Conservation (phyloP, 106 monocot genomes). For the Dendrobium nobile region DNA sequence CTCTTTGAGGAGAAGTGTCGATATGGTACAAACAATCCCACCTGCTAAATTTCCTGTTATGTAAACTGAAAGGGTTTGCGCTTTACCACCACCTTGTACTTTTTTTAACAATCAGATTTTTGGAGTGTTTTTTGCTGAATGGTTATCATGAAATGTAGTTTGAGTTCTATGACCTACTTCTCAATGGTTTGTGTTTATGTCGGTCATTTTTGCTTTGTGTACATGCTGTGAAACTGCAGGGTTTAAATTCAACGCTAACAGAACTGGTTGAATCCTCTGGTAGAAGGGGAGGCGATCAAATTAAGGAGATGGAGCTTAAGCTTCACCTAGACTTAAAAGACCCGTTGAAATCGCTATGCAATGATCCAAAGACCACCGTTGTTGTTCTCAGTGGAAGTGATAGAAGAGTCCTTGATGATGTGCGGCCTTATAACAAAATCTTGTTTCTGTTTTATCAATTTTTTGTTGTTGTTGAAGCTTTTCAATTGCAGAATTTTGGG, state of each 20-base stretch:
- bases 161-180: not conserved
- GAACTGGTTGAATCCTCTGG: slow-evolving; percentile 87
- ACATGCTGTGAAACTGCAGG: slow-evolving; percentile 29
- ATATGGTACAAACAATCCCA: not conserved
- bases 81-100: not conserved
- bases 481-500: slow-evolving; percentile 75
- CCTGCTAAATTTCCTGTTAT: not conserved
- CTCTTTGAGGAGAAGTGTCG: no score
- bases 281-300: slow-evolving; percentile 96
- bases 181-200: not conserved
- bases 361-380: slow-evolving; percentile 78
- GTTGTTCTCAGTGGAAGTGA: slow-evolving; percentile 97
- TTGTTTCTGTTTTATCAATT: not conserved
- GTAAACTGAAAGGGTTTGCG: not conserved
- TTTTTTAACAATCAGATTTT: not conserved
- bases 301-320: slow-evolving; percentile 99
- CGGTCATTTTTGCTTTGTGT: not conserved
- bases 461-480: not conserved
- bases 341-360: slow-evolving; percentile 59
- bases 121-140: not conserved
- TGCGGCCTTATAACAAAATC: slow-evolving; percentile 14
- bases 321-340: slow-evolving; percentile 83
- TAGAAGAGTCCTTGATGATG: slow-evolving; percentile 88
- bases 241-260: slow-evolving; percentile 92
- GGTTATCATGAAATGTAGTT: not conserved